These are phyloP conservation scores for Wickerhamiella brachini DNA, from an alignment of 805 yeast genomes.

Conservation along the genomic window DNA sequence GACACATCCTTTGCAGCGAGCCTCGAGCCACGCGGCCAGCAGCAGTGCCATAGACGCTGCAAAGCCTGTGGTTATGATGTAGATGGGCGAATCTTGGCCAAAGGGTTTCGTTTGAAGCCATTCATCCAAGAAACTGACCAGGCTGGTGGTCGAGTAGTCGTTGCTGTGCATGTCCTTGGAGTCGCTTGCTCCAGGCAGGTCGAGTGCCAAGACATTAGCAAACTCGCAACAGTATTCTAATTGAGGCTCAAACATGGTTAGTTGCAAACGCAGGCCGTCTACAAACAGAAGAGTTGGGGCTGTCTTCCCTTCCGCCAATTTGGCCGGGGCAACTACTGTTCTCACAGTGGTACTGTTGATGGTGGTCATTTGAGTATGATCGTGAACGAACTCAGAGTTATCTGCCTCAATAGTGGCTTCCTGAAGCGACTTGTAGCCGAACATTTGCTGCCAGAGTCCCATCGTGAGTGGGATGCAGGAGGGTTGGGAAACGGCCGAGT, in stretches of 20 bases:
- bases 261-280: neutral
- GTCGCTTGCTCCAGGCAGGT: neutral
- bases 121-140: neutral
- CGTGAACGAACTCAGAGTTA: neutral
- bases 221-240: neutral
- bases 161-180: neutral
- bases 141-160: neutral
- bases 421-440: neutral
- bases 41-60: neutral
- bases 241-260: neutral
- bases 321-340: neutral
- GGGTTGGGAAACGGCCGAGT: neutral
- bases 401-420: neutral
- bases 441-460: neutral
- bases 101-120: neutral
- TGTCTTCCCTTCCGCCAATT: neutral
- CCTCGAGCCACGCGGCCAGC: neutral
- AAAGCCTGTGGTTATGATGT: neutral
- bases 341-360: neutral
- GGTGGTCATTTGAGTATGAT: neutral
- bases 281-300: neutral
- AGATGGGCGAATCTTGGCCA: neutral
- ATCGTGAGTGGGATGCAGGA: neutral
- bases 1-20: neutral
- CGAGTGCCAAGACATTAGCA: neutral